A percentile compares a stretch with the other conserved stretches of the same genome.
phyloP scores from a whole-genome alignment of 116 monocot genomes.

The Trichopus zeylanicus region DNA sequence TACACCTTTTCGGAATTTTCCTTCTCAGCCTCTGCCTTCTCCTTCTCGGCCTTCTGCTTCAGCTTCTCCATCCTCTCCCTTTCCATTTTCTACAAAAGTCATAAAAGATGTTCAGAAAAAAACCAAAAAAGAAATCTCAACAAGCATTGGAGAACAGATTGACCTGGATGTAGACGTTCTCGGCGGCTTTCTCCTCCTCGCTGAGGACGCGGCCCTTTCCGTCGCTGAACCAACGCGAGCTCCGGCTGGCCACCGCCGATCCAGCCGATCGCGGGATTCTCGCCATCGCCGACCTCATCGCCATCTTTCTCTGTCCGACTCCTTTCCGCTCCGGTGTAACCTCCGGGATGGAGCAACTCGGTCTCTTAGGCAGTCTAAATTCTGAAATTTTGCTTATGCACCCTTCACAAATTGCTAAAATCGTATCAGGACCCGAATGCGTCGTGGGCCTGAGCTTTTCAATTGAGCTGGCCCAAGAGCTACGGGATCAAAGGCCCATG shows the following conservation, averaged over 20 bases:
- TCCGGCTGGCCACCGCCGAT: slow-evolving; percentile 6
- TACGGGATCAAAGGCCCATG: too few species aligned
- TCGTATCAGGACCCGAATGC: too few species aligned
- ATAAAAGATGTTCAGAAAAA: too few species aligned
- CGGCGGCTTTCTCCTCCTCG: slow-evolving; percentile 53
- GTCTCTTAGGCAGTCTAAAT: too few species aligned
- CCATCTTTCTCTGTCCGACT: slow-evolving; percentile 15
- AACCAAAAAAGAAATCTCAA: not conserved
- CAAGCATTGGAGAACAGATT: not conserved
- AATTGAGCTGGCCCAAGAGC: too few species aligned
- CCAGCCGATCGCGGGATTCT: slow-evolving; percentile 6
- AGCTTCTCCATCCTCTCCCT: slow-evolving; percentile 31
- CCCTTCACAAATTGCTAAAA: too few species aligned
- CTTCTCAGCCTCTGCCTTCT: slow-evolving; percentile 12
- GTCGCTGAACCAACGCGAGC: slow-evolving; percentile 32
- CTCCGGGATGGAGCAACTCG: too few species aligned
- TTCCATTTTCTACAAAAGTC: slow-evolving; percentile 49
- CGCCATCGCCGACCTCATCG: slow-evolving; percentile 16
- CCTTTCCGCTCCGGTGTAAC: too few species aligned
- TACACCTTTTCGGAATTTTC: slow-evolving; percentile 24
- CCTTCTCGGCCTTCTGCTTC: slow-evolving; percentile 25
- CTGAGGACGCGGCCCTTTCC: slow-evolving; percentile 33
- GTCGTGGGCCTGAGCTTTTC: too few species aligned
- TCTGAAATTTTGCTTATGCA: too few species aligned
- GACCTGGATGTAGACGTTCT: slow-evolving; percentile 58